A percentile compares a stretch with the other conserved stretches of the same genome.
phyloP scores from a whole-genome alignment of 495 filamentous ascomycete genomes.

The Glutinoglossum americanum region DNA sequence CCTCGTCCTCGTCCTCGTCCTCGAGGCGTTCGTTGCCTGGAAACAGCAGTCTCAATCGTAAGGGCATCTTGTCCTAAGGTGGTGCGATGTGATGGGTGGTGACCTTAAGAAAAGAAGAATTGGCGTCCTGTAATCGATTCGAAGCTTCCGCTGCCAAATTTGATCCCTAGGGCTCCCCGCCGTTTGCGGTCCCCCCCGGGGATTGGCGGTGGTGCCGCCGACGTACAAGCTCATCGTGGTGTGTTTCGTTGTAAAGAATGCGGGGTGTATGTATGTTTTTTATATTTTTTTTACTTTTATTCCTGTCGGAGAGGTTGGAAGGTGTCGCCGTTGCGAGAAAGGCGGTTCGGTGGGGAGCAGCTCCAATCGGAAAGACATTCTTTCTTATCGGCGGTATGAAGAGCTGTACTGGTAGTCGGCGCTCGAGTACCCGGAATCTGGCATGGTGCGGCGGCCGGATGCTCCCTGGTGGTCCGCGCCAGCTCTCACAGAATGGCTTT shows the following conservation, averaged over 20 bases:
- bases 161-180: too few relatives aligned
- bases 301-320: not conserved
- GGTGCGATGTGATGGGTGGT: not conserved
- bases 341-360: not conserved
- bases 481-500: slow-evolving; percentile 29
- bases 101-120: not conserved
- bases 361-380: not conserved
- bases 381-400: slow-evolving; percentile 3
- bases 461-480: not conserved
- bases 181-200: too few relatives aligned
- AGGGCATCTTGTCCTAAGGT: not conserved
- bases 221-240: not conserved
- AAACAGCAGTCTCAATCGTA: not conserved
- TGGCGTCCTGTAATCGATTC: not conserved
- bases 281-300: not conserved
- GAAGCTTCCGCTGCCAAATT: too few relatives aligned
- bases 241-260: not conserved
- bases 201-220: not conserved
- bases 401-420: slow-evolving; percentile 9
- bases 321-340: not conserved
- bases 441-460: not conserved
- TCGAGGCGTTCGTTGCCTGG: not conserved
- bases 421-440: slow-evolving; percentile 30
- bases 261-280: not conserved
- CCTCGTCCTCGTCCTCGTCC: too few relatives aligned